A percentile compares a stretch with the other conserved stretches of the same genome.
phyloP scores from a whole-genome alignment of 2,329 filamentous ascomycete genomes.

The Bertia moriformis region DNA sequence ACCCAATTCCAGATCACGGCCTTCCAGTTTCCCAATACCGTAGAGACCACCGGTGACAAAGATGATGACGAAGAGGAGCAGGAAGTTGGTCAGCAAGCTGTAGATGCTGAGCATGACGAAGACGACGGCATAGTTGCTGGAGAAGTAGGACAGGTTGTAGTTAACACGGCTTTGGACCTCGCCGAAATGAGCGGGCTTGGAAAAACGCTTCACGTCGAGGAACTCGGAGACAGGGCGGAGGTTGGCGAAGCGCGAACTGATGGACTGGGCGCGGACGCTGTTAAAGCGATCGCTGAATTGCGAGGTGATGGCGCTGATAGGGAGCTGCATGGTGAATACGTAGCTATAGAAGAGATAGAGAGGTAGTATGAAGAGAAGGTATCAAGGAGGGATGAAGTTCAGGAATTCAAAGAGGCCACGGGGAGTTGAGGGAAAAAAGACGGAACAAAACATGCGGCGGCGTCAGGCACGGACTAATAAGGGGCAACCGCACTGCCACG shows the following conservation, averaged over 20 bases:
- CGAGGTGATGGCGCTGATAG: slow-evolving; percentile 79
- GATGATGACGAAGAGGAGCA: slow-evolving; percentile 82
- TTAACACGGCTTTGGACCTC: slow-evolving; percentile 86
- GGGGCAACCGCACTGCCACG: too few relatives aligned
- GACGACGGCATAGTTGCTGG: slow-evolving; percentile 91
- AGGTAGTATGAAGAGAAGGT: too few relatives aligned
- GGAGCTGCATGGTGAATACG: slow-evolving; percentile 66
- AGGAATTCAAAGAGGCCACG: too few relatives aligned
- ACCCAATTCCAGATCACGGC: slow-evolving; percentile 76
- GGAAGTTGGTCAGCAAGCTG: slow-evolving; percentile 73
- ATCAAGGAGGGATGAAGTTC: too few relatives aligned
- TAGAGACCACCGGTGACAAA: slow-evolving; percentile 77
- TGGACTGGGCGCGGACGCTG: slow-evolving; percentile 62
- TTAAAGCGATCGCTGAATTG: slow-evolving; percentile 85
- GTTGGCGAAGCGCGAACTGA: slow-evolving; percentile 78
- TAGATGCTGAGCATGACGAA: slow-evolving; percentile 95
- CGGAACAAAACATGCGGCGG: too few relatives aligned
- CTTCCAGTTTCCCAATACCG: slow-evolving; percentile 78
- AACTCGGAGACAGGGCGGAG: slow-evolving; percentile 85
- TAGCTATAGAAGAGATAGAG: background rate
- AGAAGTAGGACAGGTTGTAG: slow-evolving; percentile 95
- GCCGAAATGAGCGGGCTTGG: slow-evolving; percentile 80
- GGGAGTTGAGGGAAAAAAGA: too few relatives aligned
- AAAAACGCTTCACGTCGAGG: slow-evolving; percentile 86
- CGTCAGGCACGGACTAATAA: too few relatives aligned